These are phyloP conservation scores for Limonomyces culmigenus DNA, from an alignment of 1,284 basidiomycete species.

Conservation along the genomic window DNA sequence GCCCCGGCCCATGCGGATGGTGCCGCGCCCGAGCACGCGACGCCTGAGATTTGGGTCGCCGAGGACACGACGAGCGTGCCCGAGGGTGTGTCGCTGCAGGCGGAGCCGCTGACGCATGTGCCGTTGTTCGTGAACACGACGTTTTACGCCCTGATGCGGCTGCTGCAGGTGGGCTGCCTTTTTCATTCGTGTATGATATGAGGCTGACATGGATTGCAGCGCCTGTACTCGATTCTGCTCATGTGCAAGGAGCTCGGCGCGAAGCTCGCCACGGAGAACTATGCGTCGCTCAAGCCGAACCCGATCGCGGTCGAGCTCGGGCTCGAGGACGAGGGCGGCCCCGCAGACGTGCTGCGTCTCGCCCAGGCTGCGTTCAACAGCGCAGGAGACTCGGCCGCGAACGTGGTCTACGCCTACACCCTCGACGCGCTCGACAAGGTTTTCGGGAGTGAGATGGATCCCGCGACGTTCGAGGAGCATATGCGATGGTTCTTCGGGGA, in stretches of 20 bases:
- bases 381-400: slow-evolving; percentile 15
- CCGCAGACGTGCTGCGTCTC: slow-evolving; percentile 46
- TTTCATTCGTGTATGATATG: slow-evolving; percentile 1
- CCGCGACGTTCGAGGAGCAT: slow-evolving; percentile 82
- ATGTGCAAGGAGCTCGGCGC: slow-evolving; percentile 74
- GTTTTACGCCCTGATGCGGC: slow-evolving; percentile 78
- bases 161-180: slow-evolving; percentile 59
- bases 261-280: slow-evolving; percentile 38
- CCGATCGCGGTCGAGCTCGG: slow-evolving; percentile 60
- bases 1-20: neutral
- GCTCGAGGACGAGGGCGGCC: slow-evolving; percentile 60
- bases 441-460: slow-evolving; percentile 88
- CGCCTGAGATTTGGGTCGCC: slow-evolving; percentile 42
- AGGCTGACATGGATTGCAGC: slow-evolving; percentile 23
- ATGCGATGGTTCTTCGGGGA: slow-evolving; percentile 95
- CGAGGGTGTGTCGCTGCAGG: slow-evolving; percentile 13
- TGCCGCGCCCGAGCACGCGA: neutral
- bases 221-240: slow-evolving; percentile 79
- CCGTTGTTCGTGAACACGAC: slow-evolving; percentile 89
- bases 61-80: slow-evolving; percentile 15
- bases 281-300: slow-evolving; percentile 44
- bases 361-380: slow-evolving; percentile 38
- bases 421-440: slow-evolving; percentile 87
- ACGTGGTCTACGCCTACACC: slow-evolving; percentile 76
- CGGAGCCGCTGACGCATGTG: slow-evolving; percentile 16